These are phyloP conservation scores for Pholiota adiposa DNA, from an alignment of 1,284 basidiomycete species.

Conservation along the genomic window DNA sequence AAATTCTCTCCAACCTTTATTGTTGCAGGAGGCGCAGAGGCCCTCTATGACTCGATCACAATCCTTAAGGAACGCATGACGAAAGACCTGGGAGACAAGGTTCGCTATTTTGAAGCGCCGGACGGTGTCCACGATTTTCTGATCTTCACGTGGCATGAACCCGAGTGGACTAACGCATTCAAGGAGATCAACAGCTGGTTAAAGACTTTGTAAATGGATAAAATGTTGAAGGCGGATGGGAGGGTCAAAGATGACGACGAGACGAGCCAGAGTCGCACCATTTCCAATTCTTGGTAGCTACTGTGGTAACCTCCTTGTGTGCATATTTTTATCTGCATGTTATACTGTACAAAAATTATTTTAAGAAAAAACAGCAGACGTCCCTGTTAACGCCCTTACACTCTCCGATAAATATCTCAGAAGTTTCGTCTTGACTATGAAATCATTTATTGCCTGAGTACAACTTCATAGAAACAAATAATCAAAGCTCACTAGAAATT, in stretches of 20 bases:
- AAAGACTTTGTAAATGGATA: not conserved
- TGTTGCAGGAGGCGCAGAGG: slow-evolving; percentile 55
- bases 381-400: no score
- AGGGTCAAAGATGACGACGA: no score
- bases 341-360: no score
- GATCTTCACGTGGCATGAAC: slow-evolving; percentile 53
- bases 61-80: slow-evolving; percentile 48
- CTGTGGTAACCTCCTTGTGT: no score
- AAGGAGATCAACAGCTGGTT: slow-evolving; percentile 54
- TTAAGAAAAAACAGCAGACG: no score
- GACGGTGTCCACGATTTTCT: slow-evolving; percentile 61
- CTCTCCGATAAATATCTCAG: slow-evolving; percentile 57
- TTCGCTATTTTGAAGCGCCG: slow-evolving; percentile 51
- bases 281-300: no score
- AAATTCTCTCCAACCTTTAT: slow-evolving; percentile 64
- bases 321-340: no score
- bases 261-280: no score
- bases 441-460: not conserved
- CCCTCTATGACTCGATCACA: slow-evolving; percentile 52
- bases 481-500: not conserved
- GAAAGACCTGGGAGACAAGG: slow-evolving; percentile 50
- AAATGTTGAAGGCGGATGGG: no score
- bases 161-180: slow-evolving; percentile 53
- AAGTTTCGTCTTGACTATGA: slow-evolving; percentile 49
- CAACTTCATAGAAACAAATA: not conserved